Percentiles rank a stretch among this genome's conserved stretches.
Conservation (phyloP, 768 basidiomycete species). For the Porphyrellus cyaneotinctus region DNA sequence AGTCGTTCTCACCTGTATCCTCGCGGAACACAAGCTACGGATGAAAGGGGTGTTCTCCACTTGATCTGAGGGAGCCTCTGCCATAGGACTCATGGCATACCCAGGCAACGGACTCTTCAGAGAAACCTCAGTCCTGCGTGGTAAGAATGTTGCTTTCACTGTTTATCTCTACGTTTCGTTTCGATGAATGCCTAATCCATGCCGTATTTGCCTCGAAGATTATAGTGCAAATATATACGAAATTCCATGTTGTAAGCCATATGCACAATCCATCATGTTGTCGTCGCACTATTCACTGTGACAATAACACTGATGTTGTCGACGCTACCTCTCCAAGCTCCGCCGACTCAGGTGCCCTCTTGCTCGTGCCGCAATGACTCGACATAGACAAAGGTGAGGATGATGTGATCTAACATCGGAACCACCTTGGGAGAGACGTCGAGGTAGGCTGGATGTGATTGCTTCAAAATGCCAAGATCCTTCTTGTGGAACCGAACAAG, state of each 20-base stretch:
- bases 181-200: no score
- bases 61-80: no score
- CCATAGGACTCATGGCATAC: no score
- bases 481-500: slow-evolving; percentile 26
- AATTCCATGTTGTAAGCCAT: neutral
- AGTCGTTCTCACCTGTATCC: no score
- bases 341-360: neutral
- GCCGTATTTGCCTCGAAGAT: no score
- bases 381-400: slow-evolving; percentile 25
- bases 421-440: slow-evolving; percentile 13
- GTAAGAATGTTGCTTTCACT: no score
- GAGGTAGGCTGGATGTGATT: slow-evolving; percentile 22
- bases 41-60: no score
- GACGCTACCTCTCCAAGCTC: neutral
- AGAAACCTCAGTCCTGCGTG: no score
- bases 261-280: neutral
- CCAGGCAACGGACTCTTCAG: no score
- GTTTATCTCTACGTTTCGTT: no score
- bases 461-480: slow-evolving; percentile 19
- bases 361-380: slow-evolving; percentile 18
- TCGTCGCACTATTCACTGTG: neutral
- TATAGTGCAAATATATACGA: neutral
- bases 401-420: slow-evolving; percentile 24
- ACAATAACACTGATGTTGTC: no score
- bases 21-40: no score